Conservation (phyloP, 1,284 basidiomycete genomes). For the Ustilago tritici region DNA sequence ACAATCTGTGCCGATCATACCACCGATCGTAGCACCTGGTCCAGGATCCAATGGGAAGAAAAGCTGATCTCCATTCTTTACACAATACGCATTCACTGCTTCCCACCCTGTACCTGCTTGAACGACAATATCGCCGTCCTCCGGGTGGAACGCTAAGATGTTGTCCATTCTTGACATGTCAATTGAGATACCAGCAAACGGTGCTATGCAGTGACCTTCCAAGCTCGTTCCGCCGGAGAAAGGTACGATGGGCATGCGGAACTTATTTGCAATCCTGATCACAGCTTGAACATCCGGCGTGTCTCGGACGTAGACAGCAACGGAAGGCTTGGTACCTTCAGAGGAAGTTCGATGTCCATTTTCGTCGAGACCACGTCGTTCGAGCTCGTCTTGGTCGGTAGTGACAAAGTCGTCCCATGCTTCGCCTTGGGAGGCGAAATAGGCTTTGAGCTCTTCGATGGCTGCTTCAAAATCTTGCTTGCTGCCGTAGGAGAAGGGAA, state of each 20-base stretch:
- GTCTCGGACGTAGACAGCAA: conserved; percentile 50
- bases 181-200: conserved; percentile 75
- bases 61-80: conserved; percentile 79
- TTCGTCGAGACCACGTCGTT: conserved; percentile 45
- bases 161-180: conserved; percentile 87
- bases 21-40: conserved; percentile 82
- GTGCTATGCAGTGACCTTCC: conserved; percentile 64
- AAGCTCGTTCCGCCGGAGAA: conserved; percentile 77
- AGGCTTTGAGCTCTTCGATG: conserved; percentile 51
- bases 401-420: conserved; percentile 44
- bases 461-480: conserved; percentile 43
- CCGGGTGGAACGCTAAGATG: conserved; percentile 71
- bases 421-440: conserved; percentile 47
- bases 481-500: conserved; percentile 45
- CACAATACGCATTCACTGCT: conserved; percentile 82
- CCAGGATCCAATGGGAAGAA: conserved; percentile 84
- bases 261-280: conserved; percentile 74
- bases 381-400: conserved; percentile 48
- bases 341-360: conserved; percentile 46
- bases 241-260: conserved; percentile 79
- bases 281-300: conserved; percentile 57
- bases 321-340: conserved; percentile 50
- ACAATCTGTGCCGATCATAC: conserved; percentile 81
- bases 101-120: conserved; percentile 85
- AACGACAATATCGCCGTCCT: conserved; percentile 63